Percentiles rank a stretch among this genome's conserved stretches.
Conservation (phyloP, 2,329 filamentous ascomycete genomes). For the Cercospora brassicicola region DNA sequence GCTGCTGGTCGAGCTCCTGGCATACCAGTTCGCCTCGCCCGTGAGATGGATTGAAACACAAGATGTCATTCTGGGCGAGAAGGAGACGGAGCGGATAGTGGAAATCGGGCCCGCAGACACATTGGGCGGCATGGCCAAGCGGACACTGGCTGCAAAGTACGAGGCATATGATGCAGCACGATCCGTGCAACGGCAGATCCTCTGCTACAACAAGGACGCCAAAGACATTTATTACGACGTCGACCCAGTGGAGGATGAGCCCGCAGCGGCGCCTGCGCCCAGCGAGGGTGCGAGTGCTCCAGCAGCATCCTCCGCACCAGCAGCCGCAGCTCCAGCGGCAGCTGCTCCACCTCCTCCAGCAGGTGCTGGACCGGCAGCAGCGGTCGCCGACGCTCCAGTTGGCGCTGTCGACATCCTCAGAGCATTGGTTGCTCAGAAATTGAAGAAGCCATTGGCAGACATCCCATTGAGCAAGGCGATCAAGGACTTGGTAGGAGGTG, state of each 20-base stretch:
- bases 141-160: slow-evolving; percentile 93
- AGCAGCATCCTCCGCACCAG: slow-evolving; percentile 46
- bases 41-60: slow-evolving; percentile 99
- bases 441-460: slow-evolving; percentile 89
- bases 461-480: slow-evolving; percentile 94
- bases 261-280: slow-evolving; percentile 55
- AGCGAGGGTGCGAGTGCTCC: slow-evolving; percentile 50
- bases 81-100: slow-evolving; percentile 93
- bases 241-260: slow-evolving; percentile 89
- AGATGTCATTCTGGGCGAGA: slow-evolving; percentile 97
- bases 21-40: slow-evolving; percentile 98
- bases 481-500: slow-evolving; percentile 96
- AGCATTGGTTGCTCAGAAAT: slow-evolving; percentile 88
- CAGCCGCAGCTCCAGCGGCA: slow-evolving; percentile 55
- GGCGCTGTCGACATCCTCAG: slow-evolving; percentile 87
- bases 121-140: slow-evolving; percentile 93
- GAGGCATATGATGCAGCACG: slow-evolving; percentile 97
- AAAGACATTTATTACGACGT: slow-evolving; percentile 99
- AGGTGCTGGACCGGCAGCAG: slow-evolving; percentile 79
- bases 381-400: slow-evolving; percentile 83
- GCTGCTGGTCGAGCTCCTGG: slow-evolving; percentile 94
- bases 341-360: slow-evolving; percentile 57
- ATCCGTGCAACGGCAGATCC: slow-evolving; percentile 92
- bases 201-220: slow-evolving; percentile 99
- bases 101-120: slow-evolving; percentile 97